Conservation (phyloP, 805 yeast genomes). For the Blastobotrys peoriensis region DNA sequence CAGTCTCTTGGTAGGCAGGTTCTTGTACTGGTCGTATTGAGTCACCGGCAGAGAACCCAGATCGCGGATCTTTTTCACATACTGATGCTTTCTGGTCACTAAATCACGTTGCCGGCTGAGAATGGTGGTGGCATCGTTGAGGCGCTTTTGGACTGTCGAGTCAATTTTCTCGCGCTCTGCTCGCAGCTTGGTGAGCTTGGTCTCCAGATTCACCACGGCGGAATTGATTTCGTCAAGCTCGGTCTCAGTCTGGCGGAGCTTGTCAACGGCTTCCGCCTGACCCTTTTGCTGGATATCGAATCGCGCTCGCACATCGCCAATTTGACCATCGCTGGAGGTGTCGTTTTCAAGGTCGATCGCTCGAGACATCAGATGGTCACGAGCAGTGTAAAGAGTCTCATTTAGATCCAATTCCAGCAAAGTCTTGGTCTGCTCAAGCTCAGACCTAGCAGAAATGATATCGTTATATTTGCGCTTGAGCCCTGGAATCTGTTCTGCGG, state of each 20-base stretch:
- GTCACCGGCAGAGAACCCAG: conserved; percentile 89
- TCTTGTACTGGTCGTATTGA: conserved; percentile 50
- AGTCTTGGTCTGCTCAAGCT: conserved; percentile 43
- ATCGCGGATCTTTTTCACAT: conserved; percentile 67
- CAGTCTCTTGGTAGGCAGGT: conserved; percentile 45
- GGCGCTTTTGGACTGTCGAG: conserved; percentile 52
- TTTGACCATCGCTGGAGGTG: conserved; percentile 6
- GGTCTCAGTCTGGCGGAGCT: conserved; percentile 18
- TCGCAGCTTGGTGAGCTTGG: conserved; percentile 43
- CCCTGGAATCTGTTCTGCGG: conserved; percentile 34
- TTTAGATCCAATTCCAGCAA: conserved; percentile 48
- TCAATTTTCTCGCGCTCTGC: conserved; percentile 50
- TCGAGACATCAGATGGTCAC: conserved; percentile 31
- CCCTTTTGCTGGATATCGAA: conserved; percentile 2
- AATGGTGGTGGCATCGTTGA: conserved; percentile 58
- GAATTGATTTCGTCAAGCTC: conserved; percentile 17
- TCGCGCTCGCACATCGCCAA: conserved; percentile 11
- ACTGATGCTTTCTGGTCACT: conserved; percentile 58
- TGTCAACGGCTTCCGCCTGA: neutral
- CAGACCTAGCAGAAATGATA: conserved; percentile 36
- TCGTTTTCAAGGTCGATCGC: neutral
- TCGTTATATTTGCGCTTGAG: conserved; percentile 38
- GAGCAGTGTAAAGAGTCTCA: conserved; percentile 53
- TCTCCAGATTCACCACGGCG: conserved; percentile 30
- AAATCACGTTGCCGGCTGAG: conserved; percentile 58